Conservation (phyloP, 139 green algal genomes). For the Ulvella scutata region DNA sequence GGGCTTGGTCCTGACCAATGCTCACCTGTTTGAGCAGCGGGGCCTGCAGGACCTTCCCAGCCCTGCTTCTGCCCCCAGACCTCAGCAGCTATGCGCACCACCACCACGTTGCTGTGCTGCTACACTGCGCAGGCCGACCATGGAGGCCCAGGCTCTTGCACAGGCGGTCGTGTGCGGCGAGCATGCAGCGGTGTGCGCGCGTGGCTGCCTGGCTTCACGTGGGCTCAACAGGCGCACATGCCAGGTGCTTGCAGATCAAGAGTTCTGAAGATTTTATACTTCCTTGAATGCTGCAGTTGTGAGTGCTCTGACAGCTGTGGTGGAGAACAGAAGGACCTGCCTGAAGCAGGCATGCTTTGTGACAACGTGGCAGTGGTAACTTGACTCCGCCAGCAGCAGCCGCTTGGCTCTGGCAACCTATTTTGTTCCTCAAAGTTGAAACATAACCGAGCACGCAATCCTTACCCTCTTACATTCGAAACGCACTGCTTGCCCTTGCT, state of each 20-base stretch:
- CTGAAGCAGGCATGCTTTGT: too few species aligned
- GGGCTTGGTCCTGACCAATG: neutral
- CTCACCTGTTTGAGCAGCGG: neutral
- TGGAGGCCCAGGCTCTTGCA: neutral
- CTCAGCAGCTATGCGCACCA: neutral
- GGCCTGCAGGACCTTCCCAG: neutral
- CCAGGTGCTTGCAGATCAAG: too few species aligned
- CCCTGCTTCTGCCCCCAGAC: neutral
- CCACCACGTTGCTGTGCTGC: neutral
- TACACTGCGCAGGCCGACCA: neutral
- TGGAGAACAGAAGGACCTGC: too few species aligned
- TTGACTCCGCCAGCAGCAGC: too few species aligned
- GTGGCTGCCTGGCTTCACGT: neutral
- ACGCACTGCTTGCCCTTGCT: neutral
- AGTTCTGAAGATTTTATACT: too few species aligned
- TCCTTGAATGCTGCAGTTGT: too few species aligned
- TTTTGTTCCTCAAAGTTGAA: too few species aligned
- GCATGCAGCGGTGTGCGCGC: neutral
- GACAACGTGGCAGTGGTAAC: too few species aligned
- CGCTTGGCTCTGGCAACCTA: too few species aligned
- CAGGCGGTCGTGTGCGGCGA: neutral
- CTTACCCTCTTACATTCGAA: neutral
- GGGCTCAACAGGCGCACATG: too few species aligned
- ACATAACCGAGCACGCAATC: neutral
- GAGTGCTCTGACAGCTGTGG: too few species aligned